Percentiles rank a stretch among this genome's conserved stretches.
phyloP scores from a whole-genome alignment of 768 basidiomycete genomes.

The Tylopilus intermedius region DNA sequence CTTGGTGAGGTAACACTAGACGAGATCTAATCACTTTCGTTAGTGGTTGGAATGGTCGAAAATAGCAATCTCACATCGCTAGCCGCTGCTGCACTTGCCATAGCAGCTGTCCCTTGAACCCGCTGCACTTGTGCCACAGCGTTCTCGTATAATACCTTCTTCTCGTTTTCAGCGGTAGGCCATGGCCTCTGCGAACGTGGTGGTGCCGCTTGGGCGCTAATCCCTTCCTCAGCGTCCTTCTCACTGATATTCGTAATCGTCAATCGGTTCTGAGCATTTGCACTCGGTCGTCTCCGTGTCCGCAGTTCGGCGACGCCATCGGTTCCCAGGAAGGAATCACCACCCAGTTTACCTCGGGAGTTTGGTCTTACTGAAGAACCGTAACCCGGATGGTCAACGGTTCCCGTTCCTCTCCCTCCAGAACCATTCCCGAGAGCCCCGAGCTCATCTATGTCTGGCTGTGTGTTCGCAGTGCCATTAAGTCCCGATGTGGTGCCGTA shows the following conservation, averaged over 20 bases:
- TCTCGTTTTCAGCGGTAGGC: constrained; percentile 43
- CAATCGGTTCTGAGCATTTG: constrained; percentile 31
- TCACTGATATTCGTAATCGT: constrained; percentile 42
- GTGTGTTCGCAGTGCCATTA: constrained; percentile 16
- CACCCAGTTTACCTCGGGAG: constrained; percentile 17
- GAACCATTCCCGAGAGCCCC: constrained; percentile 16
- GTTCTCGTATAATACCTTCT: constrained; percentile 35
- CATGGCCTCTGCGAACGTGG: constrained; percentile 17
- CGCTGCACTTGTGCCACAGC: constrained; percentile 37
- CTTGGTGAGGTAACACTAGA: constrained; percentile 1
- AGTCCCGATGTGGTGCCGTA: constrained; percentile 25
- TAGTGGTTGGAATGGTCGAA: constrained; percentile 3
- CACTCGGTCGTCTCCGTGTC: constrained; percentile 30
- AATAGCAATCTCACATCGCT: constrained; percentile 19
- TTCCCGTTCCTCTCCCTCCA: constrained; percentile 10
- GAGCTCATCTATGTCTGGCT: constrained; percentile 17
- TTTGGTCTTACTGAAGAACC: constrained; percentile 13
- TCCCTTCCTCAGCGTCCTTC: constrained; percentile 34
- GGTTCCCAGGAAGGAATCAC: constrained; percentile 3
- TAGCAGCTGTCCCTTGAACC: constrained; percentile 33
- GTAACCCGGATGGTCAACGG: constrained; percentile 29
- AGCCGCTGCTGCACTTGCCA: constrained; percentile 24
- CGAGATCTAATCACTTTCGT: constrained; percentile 8
- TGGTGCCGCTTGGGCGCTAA: constrained; percentile 16
- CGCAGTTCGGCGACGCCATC: constrained; percentile 10